These are phyloP conservation scores for Fusarium sp. DNA, from an alignment of 2,329 filamentous ascomycete species.

Conservation along the genomic window DNA sequence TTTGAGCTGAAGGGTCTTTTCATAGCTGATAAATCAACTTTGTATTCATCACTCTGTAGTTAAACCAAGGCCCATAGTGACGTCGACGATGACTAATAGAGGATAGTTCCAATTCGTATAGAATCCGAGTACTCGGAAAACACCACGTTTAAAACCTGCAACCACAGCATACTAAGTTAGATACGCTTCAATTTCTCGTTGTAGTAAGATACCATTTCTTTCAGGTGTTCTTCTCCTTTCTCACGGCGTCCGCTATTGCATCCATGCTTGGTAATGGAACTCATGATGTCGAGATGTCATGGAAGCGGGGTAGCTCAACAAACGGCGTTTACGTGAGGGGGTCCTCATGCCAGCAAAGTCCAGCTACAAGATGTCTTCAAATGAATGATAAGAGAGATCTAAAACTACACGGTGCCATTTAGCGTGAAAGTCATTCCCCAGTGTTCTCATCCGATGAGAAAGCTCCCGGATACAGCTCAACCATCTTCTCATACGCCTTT, in stretches of 20 bases:
- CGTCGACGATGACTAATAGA: not conserved
- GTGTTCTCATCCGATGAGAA: not conserved
- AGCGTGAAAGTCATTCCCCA: fast-evolving
- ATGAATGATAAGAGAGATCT: fast-evolving
- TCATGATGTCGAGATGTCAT: not conserved
- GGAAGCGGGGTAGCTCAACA: not conserved
- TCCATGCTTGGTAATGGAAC: not conserved
- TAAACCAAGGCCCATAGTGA: not conserved
- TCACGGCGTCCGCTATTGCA: fast-evolving
- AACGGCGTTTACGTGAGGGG: fast-evolving
- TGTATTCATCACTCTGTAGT: fast-evolving
- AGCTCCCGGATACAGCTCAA: conserved; percentile 3
- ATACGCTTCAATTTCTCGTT: too few relatives aligned
- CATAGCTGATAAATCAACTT: not conserved
- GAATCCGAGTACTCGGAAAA: not conserved
- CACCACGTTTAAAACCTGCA: too few relatives aligned
- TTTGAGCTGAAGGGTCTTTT: fast-evolving
- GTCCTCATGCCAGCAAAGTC: fast-evolving
- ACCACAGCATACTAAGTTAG: too few relatives aligned
- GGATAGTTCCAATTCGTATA: not conserved
- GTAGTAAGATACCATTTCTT: fast-evolving
- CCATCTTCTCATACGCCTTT: conserved; percentile 3
- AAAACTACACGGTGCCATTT: fast-evolving
- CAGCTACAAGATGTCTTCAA: not conserved
- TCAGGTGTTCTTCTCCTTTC: fast-evolving